These are phyloP conservation scores for Cladophialophora immunda DNA, from an alignment of 2,329 filamentous ascomycete species.

Conservation along the genomic window DNA sequence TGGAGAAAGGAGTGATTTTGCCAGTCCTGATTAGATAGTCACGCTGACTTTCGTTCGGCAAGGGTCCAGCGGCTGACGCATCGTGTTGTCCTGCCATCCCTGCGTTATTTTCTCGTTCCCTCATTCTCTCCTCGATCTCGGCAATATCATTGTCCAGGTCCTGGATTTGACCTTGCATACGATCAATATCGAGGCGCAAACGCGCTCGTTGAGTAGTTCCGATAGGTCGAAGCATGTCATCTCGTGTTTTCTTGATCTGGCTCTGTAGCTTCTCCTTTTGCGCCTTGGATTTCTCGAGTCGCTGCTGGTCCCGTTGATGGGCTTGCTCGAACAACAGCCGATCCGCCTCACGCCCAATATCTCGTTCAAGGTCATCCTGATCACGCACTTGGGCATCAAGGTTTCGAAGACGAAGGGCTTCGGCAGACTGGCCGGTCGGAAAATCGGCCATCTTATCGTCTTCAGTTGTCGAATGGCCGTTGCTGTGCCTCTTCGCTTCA, in stretches of 20 bases:
- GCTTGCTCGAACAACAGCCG: slow-evolving; percentile 68
- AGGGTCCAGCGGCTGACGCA: slow-evolving; percentile 57
- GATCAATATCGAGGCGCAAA: slow-evolving; percentile 43
- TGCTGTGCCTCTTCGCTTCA: not conserved
- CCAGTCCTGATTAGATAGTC: slow-evolving; percentile 94
- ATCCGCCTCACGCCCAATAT: slow-evolving; percentile 75
- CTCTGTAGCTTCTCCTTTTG: slow-evolving; percentile 68
- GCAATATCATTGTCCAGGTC: slow-evolving; percentile 76
- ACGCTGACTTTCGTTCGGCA: slow-evolving; percentile 82
- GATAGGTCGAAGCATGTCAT: slow-evolving; percentile 64
- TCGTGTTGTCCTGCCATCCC: slow-evolving; percentile 54
- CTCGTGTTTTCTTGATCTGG: slow-evolving; percentile 69
- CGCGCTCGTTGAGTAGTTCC: slow-evolving; percentile 58
- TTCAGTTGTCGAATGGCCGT: not conserved
- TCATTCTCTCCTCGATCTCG: slow-evolving; percentile 83
- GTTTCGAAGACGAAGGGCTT: slow-evolving; percentile 67
- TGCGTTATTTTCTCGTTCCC: slow-evolving; percentile 68
- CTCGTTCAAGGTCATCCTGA: slow-evolving; percentile 88
- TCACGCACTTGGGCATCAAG: slow-evolving; percentile 77
- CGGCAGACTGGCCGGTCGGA: slow-evolving; percentile 53
- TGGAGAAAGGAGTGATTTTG: slow-evolving; percentile 96
- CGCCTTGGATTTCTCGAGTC: slow-evolving; percentile 64
- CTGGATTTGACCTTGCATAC: slow-evolving; percentile 65
- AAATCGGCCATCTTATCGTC: slow-evolving; percentile 3
- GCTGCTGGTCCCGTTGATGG: slow-evolving; percentile 69